phyloP scores from a whole-genome alignment of 768 basidiomycete species.

The Termitomyces sp. region DNA sequence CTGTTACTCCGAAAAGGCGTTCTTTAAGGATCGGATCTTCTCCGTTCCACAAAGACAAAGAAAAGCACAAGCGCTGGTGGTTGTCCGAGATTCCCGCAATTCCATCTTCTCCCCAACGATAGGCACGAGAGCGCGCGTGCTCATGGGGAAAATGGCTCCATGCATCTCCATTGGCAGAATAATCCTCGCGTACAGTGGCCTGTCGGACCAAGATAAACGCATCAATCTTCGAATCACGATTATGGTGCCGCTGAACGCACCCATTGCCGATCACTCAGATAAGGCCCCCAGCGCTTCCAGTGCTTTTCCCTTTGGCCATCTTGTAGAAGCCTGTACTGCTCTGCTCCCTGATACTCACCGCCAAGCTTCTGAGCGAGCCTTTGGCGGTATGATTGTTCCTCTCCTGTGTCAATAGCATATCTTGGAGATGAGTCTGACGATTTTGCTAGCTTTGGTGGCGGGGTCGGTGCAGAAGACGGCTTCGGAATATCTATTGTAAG shows the following conservation, averaged over 20 bases:
- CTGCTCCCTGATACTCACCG: conserved; percentile 69
- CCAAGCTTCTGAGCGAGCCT: conserved; percentile 63
- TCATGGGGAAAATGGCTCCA: conserved; percentile 96
- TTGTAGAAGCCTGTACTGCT: conserved; percentile 81
- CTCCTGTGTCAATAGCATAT: conserved; percentile 13
- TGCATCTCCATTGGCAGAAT: conserved; percentile 93
- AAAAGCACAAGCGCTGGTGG: conserved; percentile 90
- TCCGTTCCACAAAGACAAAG: conserved; percentile 91
- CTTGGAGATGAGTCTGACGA: conserved; percentile 31
- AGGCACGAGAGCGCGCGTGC: conserved; percentile 88
- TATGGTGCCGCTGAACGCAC: conserved; percentile 38
- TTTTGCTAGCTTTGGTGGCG: conserved; percentile 45
- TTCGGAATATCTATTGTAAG: conserved; percentile 75
- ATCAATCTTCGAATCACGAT: background rate
- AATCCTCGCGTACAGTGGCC: conserved; percentile 99
- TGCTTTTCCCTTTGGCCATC: conserved; percentile 76
- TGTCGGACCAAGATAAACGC: conserved; percentile 27
- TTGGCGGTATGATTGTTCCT: conserved; percentile 48
- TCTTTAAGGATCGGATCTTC: conserved; percentile 95
- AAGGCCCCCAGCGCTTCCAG: conserved; percentile 99
- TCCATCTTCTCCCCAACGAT: conserved; percentile 99
- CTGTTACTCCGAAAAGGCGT: conserved; percentile 92
- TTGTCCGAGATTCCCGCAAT: conserved; percentile 97
- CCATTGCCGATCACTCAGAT: conserved; percentile 97
- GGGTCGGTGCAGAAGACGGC: conserved; percentile 29